phyloP scores from a whole-genome alignment of 2,329 filamentous ascomycete species.

The Fulvia fulva region DNA sequence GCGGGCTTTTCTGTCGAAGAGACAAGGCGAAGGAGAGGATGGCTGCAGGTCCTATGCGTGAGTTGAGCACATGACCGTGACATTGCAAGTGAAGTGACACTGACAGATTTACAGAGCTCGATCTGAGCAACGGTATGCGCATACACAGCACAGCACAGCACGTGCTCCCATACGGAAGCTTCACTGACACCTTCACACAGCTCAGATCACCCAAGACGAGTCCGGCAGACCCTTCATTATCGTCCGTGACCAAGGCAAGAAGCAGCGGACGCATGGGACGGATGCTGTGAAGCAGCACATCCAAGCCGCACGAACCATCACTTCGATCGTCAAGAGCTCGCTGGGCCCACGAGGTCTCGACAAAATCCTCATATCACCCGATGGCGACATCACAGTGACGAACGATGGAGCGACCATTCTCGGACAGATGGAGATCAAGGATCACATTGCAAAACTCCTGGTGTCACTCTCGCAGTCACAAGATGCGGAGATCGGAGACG shows the following conservation, averaged over 20 bases:
- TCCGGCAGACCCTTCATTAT: constrained; percentile 96
- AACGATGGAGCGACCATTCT: constrained; percentile 98
- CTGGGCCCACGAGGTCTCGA: constrained; percentile 92
- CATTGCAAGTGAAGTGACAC: constrained; percentile 44
- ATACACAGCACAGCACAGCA: constrained; percentile 6
- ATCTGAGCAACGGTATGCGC: constrained; percentile 74
- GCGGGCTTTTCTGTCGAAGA: not conserved
- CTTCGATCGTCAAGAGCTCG: constrained; percentile 96
- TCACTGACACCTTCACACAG: constrained; percentile 38
- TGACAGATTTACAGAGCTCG: constrained; percentile 59
- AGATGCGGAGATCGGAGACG: constrained; percentile 97
- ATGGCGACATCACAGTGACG: constrained; percentile 98
- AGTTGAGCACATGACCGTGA: constrained; percentile 51
- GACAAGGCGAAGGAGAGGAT: constrained; percentile 30
- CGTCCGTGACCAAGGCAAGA: constrained; percentile 95
- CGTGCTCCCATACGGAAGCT: not conserved
- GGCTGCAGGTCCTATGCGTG: constrained; percentile 57
- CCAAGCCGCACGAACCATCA: constrained; percentile 89
- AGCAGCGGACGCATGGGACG: constrained; percentile 93
- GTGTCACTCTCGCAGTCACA: constrained; percentile 98
- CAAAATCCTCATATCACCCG: constrained; percentile 97
- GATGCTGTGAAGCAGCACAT: constrained; percentile 99
- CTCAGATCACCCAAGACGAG: constrained; percentile 90
- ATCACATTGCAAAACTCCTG: constrained; percentile 94
- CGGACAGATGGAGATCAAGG: constrained; percentile 95